phyloP scores from a whole-genome alignment of 1,139 yeast species.

The Debaryomyces coudertii region DNA sequence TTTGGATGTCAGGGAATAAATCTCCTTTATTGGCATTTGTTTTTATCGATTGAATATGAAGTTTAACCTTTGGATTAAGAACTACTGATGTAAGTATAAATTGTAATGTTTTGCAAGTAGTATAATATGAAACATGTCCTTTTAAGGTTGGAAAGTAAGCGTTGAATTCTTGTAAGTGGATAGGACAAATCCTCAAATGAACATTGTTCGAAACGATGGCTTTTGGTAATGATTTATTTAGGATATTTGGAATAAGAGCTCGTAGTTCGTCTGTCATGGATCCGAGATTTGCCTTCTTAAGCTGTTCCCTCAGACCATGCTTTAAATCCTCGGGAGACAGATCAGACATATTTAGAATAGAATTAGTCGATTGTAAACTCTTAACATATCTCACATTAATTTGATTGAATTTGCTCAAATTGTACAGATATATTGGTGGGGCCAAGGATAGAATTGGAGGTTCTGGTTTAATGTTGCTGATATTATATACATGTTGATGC shows the following conservation, averaged over 20 bases:
- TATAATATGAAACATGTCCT: constrained; percentile 61
- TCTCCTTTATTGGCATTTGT: constrained; percentile 24
- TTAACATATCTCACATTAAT: neutral
- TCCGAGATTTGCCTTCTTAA: constrained; percentile 62
- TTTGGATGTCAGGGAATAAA: constrained; percentile 22
- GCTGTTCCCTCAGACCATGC: constrained; percentile 15
- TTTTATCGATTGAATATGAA: constrained; percentile 54
- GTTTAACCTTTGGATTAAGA: constrained; percentile 49
- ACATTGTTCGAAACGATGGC: constrained; percentile 53
- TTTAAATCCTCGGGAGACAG: neutral
- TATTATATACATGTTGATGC: neutral
- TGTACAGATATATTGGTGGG: neutral
- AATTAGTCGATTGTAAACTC: neutral
- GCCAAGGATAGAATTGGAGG: neutral
- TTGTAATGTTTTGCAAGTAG: constrained; percentile 58
- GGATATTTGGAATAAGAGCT: constrained; percentile 57
- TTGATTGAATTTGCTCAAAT: neutral
- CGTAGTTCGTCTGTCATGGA: constrained; percentile 55
- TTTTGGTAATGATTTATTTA: constrained; percentile 54
- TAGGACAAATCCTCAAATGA: constrained; percentile 65
- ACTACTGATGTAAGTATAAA: constrained; percentile 56
- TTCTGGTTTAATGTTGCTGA: neutral
- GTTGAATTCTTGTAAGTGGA: constrained; percentile 48
- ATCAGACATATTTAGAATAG: neutral
- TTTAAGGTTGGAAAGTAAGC: constrained; percentile 62